Evolutionary conservation across 768 basidiomycete genomes (phyloP).

Genomic region (Boletus fagicola): DNA sequence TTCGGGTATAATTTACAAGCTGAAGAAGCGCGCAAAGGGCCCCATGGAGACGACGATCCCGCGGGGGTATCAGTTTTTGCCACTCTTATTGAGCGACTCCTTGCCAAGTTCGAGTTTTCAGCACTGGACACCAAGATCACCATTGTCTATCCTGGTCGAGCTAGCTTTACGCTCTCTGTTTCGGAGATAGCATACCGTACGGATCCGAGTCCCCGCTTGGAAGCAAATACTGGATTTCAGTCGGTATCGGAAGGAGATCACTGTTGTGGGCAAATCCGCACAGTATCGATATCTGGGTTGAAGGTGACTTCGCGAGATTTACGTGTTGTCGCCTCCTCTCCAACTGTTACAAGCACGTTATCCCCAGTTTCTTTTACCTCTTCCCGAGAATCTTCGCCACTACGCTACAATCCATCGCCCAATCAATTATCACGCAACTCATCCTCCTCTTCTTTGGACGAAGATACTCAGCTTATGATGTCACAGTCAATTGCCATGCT

Average conservation of each 20-base stretch:
- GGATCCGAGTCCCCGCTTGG: conserved; percentile 12
- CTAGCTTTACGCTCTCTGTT: conserved; percentile 59
- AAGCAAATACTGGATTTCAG: conserved; percentile 28
- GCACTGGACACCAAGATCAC: conserved; percentile 67
- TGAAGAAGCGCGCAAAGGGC: conserved; percentile 36
- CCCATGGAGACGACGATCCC: conserved; percentile 52
- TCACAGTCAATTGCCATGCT: conserved; percentile 70
- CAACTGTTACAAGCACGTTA: conserved; percentile 21
- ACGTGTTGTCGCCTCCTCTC: conserved; percentile 18
- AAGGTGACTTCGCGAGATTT: conserved; percentile 52
- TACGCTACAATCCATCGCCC: background rate
- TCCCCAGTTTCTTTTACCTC: conserved; percentile 29
- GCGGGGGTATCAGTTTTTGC: conserved; percentile 80
- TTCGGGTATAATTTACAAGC: conserved; percentile 35
- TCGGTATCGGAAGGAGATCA: conserved; percentile 15
- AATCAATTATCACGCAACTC: conserved; percentile 43
- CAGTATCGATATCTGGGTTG: conserved; percentile 56
- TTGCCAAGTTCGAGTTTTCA: conserved; percentile 77
- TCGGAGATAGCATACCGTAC: conserved; percentile 59
- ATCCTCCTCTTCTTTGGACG: conserved; percentile 62
- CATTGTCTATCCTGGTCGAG: conserved; percentile 60
- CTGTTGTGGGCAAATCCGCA: conserved; percentile 37
- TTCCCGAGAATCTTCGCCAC: conserved; percentile 13
- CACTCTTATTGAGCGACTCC: conserved; percentile 71
- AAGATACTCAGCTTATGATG: conserved; percentile 64